Conservation (phyloP, 805 yeast genomes). For the Barnettozyma populi region DNA sequence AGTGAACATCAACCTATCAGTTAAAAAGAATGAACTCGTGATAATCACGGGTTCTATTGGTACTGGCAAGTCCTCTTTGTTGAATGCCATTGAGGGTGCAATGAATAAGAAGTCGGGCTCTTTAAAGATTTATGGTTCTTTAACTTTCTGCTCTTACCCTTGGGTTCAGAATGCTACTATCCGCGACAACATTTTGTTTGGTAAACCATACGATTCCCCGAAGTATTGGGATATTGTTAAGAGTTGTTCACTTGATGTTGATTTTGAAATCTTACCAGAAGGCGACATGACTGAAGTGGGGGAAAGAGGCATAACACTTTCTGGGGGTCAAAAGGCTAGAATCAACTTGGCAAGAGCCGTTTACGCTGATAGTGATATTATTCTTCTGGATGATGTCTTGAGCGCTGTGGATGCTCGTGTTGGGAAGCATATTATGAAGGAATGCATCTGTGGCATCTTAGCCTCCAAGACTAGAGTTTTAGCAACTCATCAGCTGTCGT, state of each 20-base stretch:
- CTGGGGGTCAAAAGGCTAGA: constrained; percentile 91
- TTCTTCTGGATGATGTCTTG: constrained; percentile 71
- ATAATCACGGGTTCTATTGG: constrained; percentile 79
- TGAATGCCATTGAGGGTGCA: constrained; percentile 66
- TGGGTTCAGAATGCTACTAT: constrained; percentile 85
- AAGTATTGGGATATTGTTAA: constrained; percentile 50
- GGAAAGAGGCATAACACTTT: constrained; percentile 76
- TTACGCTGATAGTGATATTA: constrained; percentile 61
- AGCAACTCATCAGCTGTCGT: constrained; percentile 80
- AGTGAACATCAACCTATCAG: constrained; percentile 43
- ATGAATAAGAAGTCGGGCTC: constrained; percentile 55
- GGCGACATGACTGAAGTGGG: constrained; percentile 81
- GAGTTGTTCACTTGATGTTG: constrained; percentile 64
- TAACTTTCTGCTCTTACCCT: constrained; percentile 56
- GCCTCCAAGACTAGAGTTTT: constrained; percentile 58
- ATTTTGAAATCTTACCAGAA: constrained; percentile 60
- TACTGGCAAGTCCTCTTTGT: constrained; percentile 71
- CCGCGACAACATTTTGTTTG: constrained; percentile 69
- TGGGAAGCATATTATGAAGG: constrained; percentile 70
- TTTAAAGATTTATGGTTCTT: constrained; percentile 47
- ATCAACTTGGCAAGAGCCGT: constrained; percentile 76
- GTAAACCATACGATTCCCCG: constrained; percentile 43
- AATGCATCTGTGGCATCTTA: constrained; percentile 59
- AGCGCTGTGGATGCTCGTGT: constrained; percentile 87
- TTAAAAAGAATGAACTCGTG: constrained; percentile 63